Conservation (phyloP, 352 stramenopile species). For the Globisporangium parvum region DNA sequence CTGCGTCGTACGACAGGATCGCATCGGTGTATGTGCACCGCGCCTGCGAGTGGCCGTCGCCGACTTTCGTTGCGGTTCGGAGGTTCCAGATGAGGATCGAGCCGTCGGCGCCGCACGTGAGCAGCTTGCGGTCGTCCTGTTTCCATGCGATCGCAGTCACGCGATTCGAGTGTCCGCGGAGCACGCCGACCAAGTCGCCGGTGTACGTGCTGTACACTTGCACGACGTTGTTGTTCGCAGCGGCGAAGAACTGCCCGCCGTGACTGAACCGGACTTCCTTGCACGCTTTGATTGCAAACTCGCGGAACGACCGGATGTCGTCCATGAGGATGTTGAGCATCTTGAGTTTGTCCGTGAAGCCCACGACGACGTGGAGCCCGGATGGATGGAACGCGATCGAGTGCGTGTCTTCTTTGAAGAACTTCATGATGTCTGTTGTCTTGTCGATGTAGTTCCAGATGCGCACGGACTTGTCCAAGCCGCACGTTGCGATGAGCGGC, state of each 20-base stretch:
- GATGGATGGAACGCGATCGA: constrained; percentile 90
- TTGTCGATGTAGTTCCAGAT: constrained; percentile 95
- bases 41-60: constrained; percentile 72
- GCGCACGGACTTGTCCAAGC: constrained; percentile 86
- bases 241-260: constrained; percentile 88
- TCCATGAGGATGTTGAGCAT: constrained; percentile 94
- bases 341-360: constrained; percentile 91
- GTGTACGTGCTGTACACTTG: constrained; percentile 83
- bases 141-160: constrained; percentile 81
- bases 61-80: constrained; percentile 62
- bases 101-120: constrained; percentile 72
- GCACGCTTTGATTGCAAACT: constrained; percentile 91
- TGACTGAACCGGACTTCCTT: constrained; percentile 88
- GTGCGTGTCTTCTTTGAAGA: constrained; percentile 88
- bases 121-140: constrained; percentile 64
- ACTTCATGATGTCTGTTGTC: constrained; percentile 87
- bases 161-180: constrained; percentile 79
- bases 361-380: constrained; percentile 84
- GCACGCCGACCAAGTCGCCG: constrained; percentile 54
- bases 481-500: constrained; percentile 87
- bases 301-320: constrained; percentile 86
- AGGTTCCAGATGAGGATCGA: constrained; percentile 77
- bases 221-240: constrained; percentile 86
- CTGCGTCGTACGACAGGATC: constrained; percentile 48
- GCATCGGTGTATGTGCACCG: constrained; percentile 69